Evolutionary conservation across 2,329 filamentous ascomycete genomes (phyloP), one percentile per base, ranked within the genome.

Genomic region (Clonostachys sp.): DNA sequence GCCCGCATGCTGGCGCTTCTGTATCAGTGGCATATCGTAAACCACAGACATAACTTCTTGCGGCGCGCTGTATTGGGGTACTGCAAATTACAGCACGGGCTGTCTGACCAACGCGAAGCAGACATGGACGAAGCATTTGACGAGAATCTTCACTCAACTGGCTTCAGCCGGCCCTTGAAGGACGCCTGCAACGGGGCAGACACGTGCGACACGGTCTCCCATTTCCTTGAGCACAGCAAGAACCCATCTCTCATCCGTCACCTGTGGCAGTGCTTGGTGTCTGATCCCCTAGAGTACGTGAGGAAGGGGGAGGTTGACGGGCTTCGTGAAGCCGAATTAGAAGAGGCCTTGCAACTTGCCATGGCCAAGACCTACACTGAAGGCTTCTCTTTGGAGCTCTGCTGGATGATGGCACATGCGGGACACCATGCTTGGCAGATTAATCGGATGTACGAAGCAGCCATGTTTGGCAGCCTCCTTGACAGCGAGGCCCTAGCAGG

Each of bases 391-490:
- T 36, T 53, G 16, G 49, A 55, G 16, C 51, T 53, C 48, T 43
- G 49, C 14, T 55, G 54, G 54, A 48, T 56, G 9, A 45, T 56
- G 12, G 50, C 53, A 8, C 54, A 56, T 44, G 54, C 53, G 5
- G 51, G 30, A n/a, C 53, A 53, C 34, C 54, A 56, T 33, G 61
- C 60, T 30, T 63, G 61, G 61, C 60, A 62, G 42, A 52, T 63
- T 3, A 63, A 63, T 34, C 54, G 56, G 13, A 20, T 63, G 9
- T 62, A 63, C 12, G 60, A 63, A 44, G 61, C 61, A 5, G 61
- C 61, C 41, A 63, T 63, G 61, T 63, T 62, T 54, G 61, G 61
- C 14, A 63, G 61, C 12, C 56, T 63, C 24, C 53, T 63, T 3
- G 61, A 63, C 24, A 56, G 57, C 0, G 61, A 61, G 6, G 50